These are phyloP conservation scores for sorghum (Sorghum bicolor) DNA, from an alignment of 176 grass and related monocot genomes.

Conservation along the genomic window Sorghum_bicolor_NCBIv3 NC_012871.2:70590001-70590500, in stretches of 20 bases:
- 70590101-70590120: constrained; percentile 99
- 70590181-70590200: not conserved
- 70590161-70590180: accelerated
- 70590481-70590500: constrained; percentile 30
- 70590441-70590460: not conserved
- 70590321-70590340: not conserved
- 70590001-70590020: not conserved
- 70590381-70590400: not conserved
- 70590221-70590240: not conserved
- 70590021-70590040: not conserved
- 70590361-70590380: not conserved
- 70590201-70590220: too few species aligned
- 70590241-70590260: not conserved
- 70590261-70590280: not conserved
- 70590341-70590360: not conserved
- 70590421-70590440: constrained; percentile 34
- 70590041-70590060: not conserved
- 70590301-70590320: not conserved
- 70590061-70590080: constrained; percentile 10
- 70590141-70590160: constrained; percentile 27
- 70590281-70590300: too few species aligned
- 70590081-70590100: constrained; percentile 95
- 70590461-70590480: constrained; percentile 13
- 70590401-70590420: not conserved
- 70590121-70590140: constrained; percentile 99